Base-by-base conservation (phyloP, 163 green algal genomes). In the Volvox carteri region DNA sequence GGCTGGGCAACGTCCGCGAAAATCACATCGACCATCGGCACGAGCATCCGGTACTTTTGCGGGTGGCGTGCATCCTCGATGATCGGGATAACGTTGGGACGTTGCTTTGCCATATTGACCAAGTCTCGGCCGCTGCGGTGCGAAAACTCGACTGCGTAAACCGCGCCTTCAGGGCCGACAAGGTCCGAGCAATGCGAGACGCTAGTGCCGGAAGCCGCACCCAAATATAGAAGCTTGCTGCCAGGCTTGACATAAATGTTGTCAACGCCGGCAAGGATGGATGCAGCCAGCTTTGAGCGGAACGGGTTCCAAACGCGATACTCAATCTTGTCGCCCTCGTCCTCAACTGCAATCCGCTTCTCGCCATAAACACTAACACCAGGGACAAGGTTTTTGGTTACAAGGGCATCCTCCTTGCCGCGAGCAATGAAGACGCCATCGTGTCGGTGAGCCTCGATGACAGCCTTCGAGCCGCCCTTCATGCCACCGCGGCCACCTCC, bases 301-400 rank as follows among this genome's bases (percentile, higher is more conserved):
- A 99, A 99, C 48, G 98, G 98, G 95, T 99, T 99, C 98, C 98
- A 99, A 56, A 99, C 98, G 65, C 98, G 95, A 95, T 99, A 99
- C 96, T 99, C 98, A 4, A 96, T 93, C 95, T 99, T 99, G 33
- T 97, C 92, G 28, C 93, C 94, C 73, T 95, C 95, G 48, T 94
- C 89, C 92, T 99, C 98, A 33, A 98, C 95, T 19, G 93, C 94
- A 70, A 99, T 96, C 62, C 98, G 95, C 95, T 99, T 99, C 94
- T 99, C 98, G 54, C 97, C 97, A 80, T 99, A 99, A 52, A 99
- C 98, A 85, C 92, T 97, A 67, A 99, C 97, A 60, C 98, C 98
- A 39, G 97, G 95, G 21, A 98, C 98, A 86, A 99, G 93, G 95
- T 99, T 99, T 76, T 96, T 96, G n/a, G 98, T 99, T 33, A 98